Evolutionary conservation across 768 basidiomycete genomes (phyloP), one percentile per base, ranked within the genome.

Genomic region (Russula emetica): DNA sequence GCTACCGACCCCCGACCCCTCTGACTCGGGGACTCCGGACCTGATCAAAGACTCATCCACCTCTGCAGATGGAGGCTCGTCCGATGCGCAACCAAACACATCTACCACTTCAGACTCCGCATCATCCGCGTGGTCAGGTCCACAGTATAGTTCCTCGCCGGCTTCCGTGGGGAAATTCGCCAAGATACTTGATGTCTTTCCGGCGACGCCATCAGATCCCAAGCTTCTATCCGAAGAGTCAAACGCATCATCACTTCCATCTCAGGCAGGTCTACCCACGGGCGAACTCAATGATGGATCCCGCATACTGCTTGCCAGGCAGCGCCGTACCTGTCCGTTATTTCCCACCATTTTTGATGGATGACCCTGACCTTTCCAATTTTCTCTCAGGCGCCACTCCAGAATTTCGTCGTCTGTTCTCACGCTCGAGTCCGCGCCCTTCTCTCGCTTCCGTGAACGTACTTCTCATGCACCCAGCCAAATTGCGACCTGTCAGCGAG

Each of bases 401-500:
- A 1, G 32, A n/a, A 9, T 47, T n/a, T 40, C 62, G 30, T 47
- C 14, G 32, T 6, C 22, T 49, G 13, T 51, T 47, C 8, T 61
- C 63, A 34, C 64, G 60, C 30, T 60, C 61, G 51, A 55, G 56
- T n/a, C 42, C 61, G 10, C 66, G 55, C 3, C 62, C 61, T 4
- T 68, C 66, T 49, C 49, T 63, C 9, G 58, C 66, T 10, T 60
- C 61, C 24, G 51, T 63, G 20, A 67, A 63, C 24, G 60, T 42
- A 38, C 22, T 54, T 16, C 36, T 68, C n/a, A 45, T 68, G 40
- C 66, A 58, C 47, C 67, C 66, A 9, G 44, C 67, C 14, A 63
- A 45, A 22, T 57, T 67, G 3, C 58, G 53, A 38, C 61, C 67
- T 47, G 47, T 45, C 10, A 59, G 61, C 38, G 66, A 60, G n/a